These are phyloP conservation scores for Hypoxylon sp. DNA, from an alignment of 2,329 filamentous ascomycete species.

Conservation along the genomic window DNA sequence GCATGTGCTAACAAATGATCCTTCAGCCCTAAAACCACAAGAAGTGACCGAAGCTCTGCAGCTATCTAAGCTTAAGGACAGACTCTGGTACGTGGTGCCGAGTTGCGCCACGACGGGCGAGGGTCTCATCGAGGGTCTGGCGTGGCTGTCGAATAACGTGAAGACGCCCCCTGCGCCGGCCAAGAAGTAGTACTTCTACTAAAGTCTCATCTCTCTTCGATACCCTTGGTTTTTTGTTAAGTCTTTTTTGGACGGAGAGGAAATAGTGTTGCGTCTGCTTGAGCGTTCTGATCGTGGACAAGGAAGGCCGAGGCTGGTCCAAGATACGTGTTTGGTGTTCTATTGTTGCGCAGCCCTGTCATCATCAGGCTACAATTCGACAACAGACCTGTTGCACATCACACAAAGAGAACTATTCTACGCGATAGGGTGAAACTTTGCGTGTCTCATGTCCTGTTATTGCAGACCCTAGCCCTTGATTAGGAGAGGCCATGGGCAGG, in stretches of 20 bases:
- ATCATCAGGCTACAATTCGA: neutral
- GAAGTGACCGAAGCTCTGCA: conserved; percentile 83
- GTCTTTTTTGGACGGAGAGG: conserved; percentile 28
- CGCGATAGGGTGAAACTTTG: neutral
- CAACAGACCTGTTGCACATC: neutral
- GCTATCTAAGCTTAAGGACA: conserved; percentile 81
- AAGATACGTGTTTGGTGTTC: neutral
- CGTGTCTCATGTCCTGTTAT: neutral
- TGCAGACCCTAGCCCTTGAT: neutral
- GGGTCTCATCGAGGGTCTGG: conserved; percentile 82
- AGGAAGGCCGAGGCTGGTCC: neutral
- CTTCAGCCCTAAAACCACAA: conserved; percentile 79
- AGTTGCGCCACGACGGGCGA: conserved; percentile 86
- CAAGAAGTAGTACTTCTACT: conserved; percentile 62
- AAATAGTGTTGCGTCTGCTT: neutral
- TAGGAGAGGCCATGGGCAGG: neutral
- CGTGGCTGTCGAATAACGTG: conserved; percentile 87
- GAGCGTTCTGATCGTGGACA: neutral
- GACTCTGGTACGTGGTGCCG: conserved; percentile 86
- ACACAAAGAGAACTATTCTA: neutral
- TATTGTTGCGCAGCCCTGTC: neutral
- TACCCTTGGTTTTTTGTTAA: conserved; percentile 28
- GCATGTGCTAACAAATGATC: conserved; percentile 11
- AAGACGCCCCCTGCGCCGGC: conserved; percentile 70
- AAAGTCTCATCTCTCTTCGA: conserved; percentile 27